Base-by-base conservation (phyloP, 1,139 yeast species). In the Candida glucosophila region DNA sequence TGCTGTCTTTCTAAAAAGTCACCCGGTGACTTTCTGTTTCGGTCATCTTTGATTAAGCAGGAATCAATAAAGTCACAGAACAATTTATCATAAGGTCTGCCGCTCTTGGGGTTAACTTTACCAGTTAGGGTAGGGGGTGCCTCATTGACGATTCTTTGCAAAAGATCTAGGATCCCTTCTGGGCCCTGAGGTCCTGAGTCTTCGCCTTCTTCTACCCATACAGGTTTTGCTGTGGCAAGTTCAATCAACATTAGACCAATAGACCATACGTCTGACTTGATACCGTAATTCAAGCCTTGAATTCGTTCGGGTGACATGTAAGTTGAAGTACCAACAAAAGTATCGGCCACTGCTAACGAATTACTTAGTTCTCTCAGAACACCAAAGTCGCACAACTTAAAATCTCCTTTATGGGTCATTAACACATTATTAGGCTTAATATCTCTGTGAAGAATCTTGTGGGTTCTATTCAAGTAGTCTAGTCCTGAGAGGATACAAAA, bases 241-340 rank as follows among this genome's bases (percentile, higher is more conserved):
- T 90, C 97, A 26, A 85, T 73, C 25, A 90, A 62, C 77, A 88
- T 81, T 23, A 90, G 60, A 1, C 98, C 98, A 43, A 88, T 60
- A 1, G 96, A 85, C 98, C 98, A 90, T 9, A 90, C 90, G 49
- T 90, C 98, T 17, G 95, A 88, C 41, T 88, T 86, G 14, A 88
- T 81, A 5, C 95, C 81, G 52, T 90, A 90, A 10, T 78, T 78
- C 25, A 85, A 83, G 8, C 98, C 98, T 53, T 85, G 95, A 30
- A 90, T 90, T 36, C 98, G 69, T 46, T 90, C 98, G 0, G 98
- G 98, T 1, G 95, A 85, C 98, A 90, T 90, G 47, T 90, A 90
- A 2, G 94, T 85, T 1, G 95, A 85, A 1, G 98, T 90, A 2
- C 98, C 98, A 7, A 90, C 97, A 62, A 90, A 90, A 0, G 97